Evolutionary conservation across 78 protist species (phyloP).

Genomic region (Chrysochromulina tobinii): DNA sequence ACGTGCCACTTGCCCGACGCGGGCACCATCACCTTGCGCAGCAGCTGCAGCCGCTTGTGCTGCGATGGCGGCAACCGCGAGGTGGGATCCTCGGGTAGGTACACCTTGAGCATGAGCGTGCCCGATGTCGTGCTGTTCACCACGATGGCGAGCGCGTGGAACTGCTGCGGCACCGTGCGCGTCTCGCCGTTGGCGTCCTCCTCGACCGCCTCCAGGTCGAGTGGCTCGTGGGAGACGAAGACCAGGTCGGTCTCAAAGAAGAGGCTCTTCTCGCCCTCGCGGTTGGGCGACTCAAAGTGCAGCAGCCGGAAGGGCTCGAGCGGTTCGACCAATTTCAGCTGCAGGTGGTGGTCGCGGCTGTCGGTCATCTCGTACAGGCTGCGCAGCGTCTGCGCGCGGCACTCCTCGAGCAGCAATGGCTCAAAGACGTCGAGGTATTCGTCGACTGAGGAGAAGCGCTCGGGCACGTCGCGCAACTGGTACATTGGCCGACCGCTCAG

Average conservation of each 20-base stretch:
- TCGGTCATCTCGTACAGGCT: not conserved
- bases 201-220: not conserved
- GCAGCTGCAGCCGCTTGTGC: constrained; percentile 1
- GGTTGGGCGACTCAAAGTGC: not conserved
- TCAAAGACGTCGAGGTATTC: constrained; percentile 16
- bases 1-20: not conserved
- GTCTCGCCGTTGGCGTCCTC: not conserved
- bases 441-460: not conserved
- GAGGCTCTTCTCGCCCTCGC: not conserved
- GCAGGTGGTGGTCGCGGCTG: not conserved
- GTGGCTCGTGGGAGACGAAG: not conserved
- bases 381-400: constrained; percentile 15
- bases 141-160: constrained; percentile 26
- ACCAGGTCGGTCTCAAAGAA: constrained; percentile 1
- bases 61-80: not conserved
- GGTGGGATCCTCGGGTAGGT: not conserved
- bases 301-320: not conserved
- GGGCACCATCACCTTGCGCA: not conserved
- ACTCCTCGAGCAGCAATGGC: constrained; percentile 12
- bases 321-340: not conserved
- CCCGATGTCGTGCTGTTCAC: too few relatives aligned
- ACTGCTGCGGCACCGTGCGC: not conserved
- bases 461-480: not conserved
- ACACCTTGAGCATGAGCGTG: not conserved
- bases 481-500: not conserved